Evolutionary conservation across 1,284 basidiomycete species (phyloP).

Genomic region (Filobasidium uniguttulatum): DNA sequence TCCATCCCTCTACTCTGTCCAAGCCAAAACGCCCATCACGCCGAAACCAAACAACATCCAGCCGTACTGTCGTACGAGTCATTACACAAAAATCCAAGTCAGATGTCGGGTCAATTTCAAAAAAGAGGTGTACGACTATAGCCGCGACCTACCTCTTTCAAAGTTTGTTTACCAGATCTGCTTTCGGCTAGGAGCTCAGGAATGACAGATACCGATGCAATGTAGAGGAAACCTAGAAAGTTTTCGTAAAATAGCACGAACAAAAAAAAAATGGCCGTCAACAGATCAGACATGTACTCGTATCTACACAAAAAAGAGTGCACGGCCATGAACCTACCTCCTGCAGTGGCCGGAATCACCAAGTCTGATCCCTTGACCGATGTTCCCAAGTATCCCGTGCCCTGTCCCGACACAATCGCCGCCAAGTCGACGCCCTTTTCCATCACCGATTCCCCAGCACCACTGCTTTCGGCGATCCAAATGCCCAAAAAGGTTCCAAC

Average conservation of each 20-base stretch:
- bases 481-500: conserved; percentile 83
- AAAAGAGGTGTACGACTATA: conserved; percentile 16
- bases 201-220: conserved; percentile 74
- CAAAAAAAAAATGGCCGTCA: neutral
- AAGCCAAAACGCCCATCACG: conserved; percentile 51
- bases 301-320: neutral
- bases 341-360: conserved; percentile 72
- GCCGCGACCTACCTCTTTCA: conserved; percentile 53
- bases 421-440: conserved; percentile 19
- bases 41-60: conserved; percentile 76
- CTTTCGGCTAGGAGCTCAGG: conserved; percentile 74
- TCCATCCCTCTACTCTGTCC: conserved; percentile 75
- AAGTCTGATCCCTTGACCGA: conserved; percentile 61
- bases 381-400: conserved; percentile 67
- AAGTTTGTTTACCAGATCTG: conserved; percentile 65
- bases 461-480: conserved; percentile 48
- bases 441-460: conserved; percentile 17
- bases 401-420: conserved; percentile 39
- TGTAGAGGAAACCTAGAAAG: conserved; percentile 63
- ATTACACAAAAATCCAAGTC: conserved; percentile 1
- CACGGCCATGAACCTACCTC: conserved; percentile 40
- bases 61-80: conserved; percentile 47
- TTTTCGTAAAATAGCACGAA: neutral
- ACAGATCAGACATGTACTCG: neutral
- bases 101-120: too few species aligned